Evolutionary conservation across 2,329 filamentous ascomycete genomes (phyloP).

Genomic region (Neurospora crassa): DNA sequence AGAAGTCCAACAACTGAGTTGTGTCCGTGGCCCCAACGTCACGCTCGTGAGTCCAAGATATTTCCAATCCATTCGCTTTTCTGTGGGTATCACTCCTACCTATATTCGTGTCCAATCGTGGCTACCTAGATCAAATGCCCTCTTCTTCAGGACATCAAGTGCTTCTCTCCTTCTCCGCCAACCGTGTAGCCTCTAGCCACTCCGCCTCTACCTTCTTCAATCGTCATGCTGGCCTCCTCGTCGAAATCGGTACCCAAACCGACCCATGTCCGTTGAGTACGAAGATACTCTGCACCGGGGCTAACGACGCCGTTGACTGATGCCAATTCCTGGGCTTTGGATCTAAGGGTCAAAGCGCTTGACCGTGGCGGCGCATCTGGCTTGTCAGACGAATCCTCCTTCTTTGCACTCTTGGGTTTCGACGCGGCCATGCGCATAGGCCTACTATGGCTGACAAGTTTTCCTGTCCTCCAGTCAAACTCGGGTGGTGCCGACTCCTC

Average conservation of each 20-base stretch:
- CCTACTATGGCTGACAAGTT: slow-evolving; percentile 67
- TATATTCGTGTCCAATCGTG: neutral
- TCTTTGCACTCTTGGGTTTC: slow-evolving; percentile 12
- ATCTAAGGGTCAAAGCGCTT: slow-evolving; percentile 43
- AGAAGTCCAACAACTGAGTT: neutral
- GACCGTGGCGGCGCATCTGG: slow-evolving; percentile 20
- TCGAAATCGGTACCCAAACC: slow-evolving; percentile 82
- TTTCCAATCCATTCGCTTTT: neutral
- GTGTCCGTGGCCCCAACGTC: neutral
- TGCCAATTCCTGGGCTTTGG: slow-evolving; percentile 58
- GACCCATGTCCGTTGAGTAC: slow-evolving; percentile 78
- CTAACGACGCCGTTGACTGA: slow-evolving; percentile 80
- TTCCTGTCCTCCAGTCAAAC: slow-evolving; percentile 84
- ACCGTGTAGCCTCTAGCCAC: slow-evolving; percentile 83
- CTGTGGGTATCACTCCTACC: neutral
- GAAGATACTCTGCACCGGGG: slow-evolving; percentile 80
- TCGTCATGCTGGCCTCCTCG: slow-evolving; percentile 48
- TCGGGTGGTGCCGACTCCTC: slow-evolving; percentile 75
- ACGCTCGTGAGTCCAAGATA: neutral
- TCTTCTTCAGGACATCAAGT: neutral
- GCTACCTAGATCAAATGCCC: neutral
- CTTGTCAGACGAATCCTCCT: slow-evolving; percentile 16
- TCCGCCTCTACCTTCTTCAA: slow-evolving; percentile 81
- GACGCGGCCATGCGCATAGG: slow-evolving; percentile 52
- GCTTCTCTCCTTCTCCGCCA: slow-evolving; percentile 29